Evolutionary conservation across 2,329 filamentous ascomycete species (phyloP).

Genomic region (Tolypocladium tundrense): DNA sequence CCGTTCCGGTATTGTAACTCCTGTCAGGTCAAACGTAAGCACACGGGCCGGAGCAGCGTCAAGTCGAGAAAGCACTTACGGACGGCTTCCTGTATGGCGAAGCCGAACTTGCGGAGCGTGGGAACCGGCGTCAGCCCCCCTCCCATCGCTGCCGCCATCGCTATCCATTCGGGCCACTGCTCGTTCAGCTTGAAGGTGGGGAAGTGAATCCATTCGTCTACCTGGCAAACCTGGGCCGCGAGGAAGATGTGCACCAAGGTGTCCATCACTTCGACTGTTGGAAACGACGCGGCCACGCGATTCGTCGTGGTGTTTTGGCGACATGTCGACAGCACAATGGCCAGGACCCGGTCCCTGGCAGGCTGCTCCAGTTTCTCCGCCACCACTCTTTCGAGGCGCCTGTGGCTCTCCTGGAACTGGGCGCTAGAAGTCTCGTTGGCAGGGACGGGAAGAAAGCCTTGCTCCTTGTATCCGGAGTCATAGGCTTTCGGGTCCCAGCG

Average conservation of each 20-base stretch:
- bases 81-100: slow-evolving; percentile 42
- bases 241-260: slow-evolving; percentile 52
- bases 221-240: slow-evolving; percentile 42
- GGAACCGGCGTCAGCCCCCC: slow-evolving; percentile 47
- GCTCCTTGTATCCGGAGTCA: slow-evolving; percentile 33
- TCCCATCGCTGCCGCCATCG: slow-evolving; percentile 49
- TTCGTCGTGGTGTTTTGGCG: slow-evolving; percentile 36
- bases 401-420: slow-evolving; percentile 27
- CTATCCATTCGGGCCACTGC: slow-evolving; percentile 49
- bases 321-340: slow-evolving; percentile 51
- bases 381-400: slow-evolving; percentile 27
- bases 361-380: slow-evolving; percentile 33
- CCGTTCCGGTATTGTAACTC: slow-evolving; percentile 18
- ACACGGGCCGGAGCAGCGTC: background rate
- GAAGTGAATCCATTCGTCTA: slow-evolving; percentile 52
- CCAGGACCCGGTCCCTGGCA: slow-evolving; percentile 52
- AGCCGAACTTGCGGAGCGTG: slow-evolving; percentile 51
- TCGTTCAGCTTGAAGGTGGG: slow-evolving; percentile 46
- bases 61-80: slow-evolving; percentile 18
- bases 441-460: slow-evolving; percentile 33
- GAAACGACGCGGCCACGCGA: slow-evolving; percentile 50
- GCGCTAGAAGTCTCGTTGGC: slow-evolving; percentile 25
- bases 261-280: slow-evolving; percentile 49
- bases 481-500: slow-evolving; percentile 35
- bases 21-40: slow-evolving; percentile 7